Conservation (phyloP, 2,329 filamentous ascomycete species). For the Ceratocystis diversiconidia region DNA sequence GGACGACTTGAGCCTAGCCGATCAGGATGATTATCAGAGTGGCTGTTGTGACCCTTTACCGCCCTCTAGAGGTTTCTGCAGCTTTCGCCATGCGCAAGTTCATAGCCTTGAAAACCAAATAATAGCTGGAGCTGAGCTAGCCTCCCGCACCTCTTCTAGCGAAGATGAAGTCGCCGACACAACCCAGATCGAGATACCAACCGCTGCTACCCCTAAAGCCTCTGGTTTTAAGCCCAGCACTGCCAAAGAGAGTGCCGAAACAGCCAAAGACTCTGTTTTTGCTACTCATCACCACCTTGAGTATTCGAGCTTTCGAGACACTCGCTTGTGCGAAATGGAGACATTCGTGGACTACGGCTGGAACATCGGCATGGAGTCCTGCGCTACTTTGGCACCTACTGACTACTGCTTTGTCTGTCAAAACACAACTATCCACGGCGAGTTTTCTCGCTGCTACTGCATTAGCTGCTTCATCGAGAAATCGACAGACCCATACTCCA, state of each 20-base stretch:
- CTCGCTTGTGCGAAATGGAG: background rate
- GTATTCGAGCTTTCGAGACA: background rate
- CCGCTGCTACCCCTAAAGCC: background rate
- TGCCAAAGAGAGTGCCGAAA: background rate
- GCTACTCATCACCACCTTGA: background rate
- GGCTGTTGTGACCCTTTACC: background rate
- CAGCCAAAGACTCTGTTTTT: background rate
- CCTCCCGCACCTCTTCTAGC: background rate
- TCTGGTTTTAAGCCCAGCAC: background rate
- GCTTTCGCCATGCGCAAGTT: background rate
- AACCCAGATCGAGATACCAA: background rate
- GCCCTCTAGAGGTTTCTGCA: background rate
- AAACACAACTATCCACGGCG: background rate
- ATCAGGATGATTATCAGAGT: background rate
- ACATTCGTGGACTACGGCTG: background rate
- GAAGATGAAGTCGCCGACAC: background rate
- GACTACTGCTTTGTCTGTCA: background rate
- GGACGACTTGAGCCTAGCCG: background rate
- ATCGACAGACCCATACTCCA: background rate
- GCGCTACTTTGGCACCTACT: background rate
- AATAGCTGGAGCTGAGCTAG: background rate
- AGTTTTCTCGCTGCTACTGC: constrained; percentile 1
- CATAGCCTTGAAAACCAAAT: background rate
- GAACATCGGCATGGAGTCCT: background rate
- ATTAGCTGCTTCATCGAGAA: background rate